Percentiles rank a stretch among this genome's conserved stretches.
Conservation (phyloP, 2,329 filamentous ascomycete genomes). For the Pseudogymnoascus sp. region DNA sequence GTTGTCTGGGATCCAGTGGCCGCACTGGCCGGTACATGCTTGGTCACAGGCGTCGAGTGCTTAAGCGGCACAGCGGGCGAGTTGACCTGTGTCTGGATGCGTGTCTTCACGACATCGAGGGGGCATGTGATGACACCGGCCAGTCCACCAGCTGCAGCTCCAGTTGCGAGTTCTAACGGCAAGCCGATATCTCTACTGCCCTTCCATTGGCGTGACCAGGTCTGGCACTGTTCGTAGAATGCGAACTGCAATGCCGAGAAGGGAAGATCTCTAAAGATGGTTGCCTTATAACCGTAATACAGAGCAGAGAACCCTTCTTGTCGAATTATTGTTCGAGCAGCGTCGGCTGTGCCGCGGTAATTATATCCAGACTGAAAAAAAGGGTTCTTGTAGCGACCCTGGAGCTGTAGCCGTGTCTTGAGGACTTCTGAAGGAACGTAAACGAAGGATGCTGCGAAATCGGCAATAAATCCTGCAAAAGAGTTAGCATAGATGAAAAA, state of each 20-base stretch:
- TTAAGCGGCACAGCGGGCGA: conserved; percentile 26
- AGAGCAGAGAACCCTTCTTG: conserved; percentile 77
- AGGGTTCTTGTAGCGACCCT: conserved; percentile 92
- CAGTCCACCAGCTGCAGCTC: conserved; percentile 81
- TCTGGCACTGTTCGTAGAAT: conserved; percentile 93
- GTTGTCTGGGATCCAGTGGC: conserved; percentile 26
- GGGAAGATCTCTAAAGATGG: conserved; percentile 84
- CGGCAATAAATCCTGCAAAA: conserved; percentile 72
- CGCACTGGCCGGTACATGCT: conserved; percentile 20
- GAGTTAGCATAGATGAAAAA: conserved; percentile 12
- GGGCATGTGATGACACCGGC: conserved; percentile 93
- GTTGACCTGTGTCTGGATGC: conserved; percentile 86
- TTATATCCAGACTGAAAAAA: conserved; percentile 94
- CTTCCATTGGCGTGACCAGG: conserved; percentile 70
- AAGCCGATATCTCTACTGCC: conserved; percentile 78
- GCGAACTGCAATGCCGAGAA: conserved; percentile 97
- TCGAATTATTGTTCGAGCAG: conserved; percentile 74
- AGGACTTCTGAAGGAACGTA: conserved; percentile 97
- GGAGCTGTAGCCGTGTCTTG: conserved; percentile 92
- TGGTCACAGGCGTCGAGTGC: conserved; percentile 21
- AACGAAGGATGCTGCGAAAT: conserved; percentile 82
- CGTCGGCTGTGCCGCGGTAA: conserved; percentile 79
- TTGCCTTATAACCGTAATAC: conserved; percentile 96
- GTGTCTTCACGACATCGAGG: conserved; percentile 93
- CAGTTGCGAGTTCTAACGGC: conserved; percentile 78